Evolutionary conservation across 2,329 filamentous ascomycete genomes (phyloP).

Genomic region (Aspergillus glaucus): DNA sequence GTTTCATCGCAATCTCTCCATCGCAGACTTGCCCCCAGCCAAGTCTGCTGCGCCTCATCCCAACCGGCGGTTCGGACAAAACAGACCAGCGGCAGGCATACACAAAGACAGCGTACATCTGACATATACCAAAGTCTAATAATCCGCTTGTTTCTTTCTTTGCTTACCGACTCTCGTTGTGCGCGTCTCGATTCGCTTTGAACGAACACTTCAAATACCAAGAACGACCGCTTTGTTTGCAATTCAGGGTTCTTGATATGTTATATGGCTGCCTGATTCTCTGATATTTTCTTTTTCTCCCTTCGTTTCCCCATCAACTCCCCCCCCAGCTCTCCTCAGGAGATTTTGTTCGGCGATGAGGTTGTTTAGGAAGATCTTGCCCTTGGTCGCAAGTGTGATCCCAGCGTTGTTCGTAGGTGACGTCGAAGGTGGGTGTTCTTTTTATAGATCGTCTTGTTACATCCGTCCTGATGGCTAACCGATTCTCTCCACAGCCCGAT

Average conservation of each 20-base stretch:
- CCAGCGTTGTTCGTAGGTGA: conserved; percentile 14
- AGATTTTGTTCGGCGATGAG: conserved; percentile 16
- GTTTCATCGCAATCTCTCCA: background rate
- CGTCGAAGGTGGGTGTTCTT: conserved; percentile 10
- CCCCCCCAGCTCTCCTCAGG: background rate
- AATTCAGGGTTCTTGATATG: background rate
- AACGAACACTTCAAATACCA: background rate
- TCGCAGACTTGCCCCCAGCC: background rate
- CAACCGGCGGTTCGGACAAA: too few species aligned
- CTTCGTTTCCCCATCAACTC: background rate
- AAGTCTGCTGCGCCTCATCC: too few species aligned
- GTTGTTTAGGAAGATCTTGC: conserved; percentile 18
- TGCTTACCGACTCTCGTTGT: background rate
- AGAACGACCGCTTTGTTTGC: background rate
- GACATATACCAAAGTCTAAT: background rate
- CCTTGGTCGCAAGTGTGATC: conserved; percentile 20
- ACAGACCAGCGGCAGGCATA: too few species aligned
- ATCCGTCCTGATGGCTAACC: background rate
- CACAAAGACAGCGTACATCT: background rate
- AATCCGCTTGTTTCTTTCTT: background rate
- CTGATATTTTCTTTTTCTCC: background rate
- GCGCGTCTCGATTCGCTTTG: background rate
- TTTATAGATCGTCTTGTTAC: background rate
- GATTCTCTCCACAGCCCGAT: conserved; percentile 51
- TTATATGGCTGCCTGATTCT: conserved; percentile 16